These are phyloP conservation scores for Hepatocystis sp. DNA, from an alignment of 169 alveolate species.

Conservation along the genomic window DNA sequence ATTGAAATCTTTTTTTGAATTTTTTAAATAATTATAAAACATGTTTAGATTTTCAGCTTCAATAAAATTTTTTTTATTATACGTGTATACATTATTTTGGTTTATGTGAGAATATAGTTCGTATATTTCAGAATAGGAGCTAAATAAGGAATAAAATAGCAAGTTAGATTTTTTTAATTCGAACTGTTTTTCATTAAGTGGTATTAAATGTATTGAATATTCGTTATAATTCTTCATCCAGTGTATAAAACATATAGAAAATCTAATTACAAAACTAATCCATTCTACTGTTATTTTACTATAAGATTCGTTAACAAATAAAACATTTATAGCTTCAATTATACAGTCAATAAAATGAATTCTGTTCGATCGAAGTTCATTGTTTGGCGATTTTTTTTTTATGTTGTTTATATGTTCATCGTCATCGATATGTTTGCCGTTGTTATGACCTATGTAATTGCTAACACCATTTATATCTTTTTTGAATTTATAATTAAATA, in stretches of 20 bases:
- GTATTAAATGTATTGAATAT: slow-evolving; percentile 20
- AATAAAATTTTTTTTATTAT: slow-evolving; percentile 9
- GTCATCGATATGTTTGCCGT: no score
- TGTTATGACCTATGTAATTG: no score
- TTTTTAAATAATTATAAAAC: slow-evolving; percentile 9
- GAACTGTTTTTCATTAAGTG: slow-evolving; percentile 49
- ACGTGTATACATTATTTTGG: slow-evolving; percentile 7
- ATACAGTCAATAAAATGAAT: slow-evolving; percentile 54
- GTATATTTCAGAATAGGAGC: slow-evolving; percentile 61
- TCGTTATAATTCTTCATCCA: slow-evolving; percentile 74
- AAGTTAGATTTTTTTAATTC: slow-evolving; percentile 69
- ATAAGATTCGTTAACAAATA: slow-evolving; percentile 66
- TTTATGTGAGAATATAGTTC: slow-evolving; percentile 1
- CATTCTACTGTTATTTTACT: slow-evolving; percentile 70
- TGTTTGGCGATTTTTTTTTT: slow-evolving; percentile 8
- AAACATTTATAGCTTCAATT: slow-evolving; percentile 55
- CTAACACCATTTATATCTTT: no score
- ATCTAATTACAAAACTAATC: slow-evolving; percentile 67
- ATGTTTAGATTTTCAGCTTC: slow-evolving; percentile 28
- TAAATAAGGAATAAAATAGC: slow-evolving; percentile 61
- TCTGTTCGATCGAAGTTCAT: slow-evolving; percentile 5
- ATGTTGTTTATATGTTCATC: neutral
- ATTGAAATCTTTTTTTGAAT: neutral
- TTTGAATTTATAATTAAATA: no score
- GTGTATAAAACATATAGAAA: slow-evolving; percentile 73